Evolutionary conservation across 2,329 filamentous ascomycete genomes (phyloP).

Genomic region (Claviceps arundinis): DNA sequence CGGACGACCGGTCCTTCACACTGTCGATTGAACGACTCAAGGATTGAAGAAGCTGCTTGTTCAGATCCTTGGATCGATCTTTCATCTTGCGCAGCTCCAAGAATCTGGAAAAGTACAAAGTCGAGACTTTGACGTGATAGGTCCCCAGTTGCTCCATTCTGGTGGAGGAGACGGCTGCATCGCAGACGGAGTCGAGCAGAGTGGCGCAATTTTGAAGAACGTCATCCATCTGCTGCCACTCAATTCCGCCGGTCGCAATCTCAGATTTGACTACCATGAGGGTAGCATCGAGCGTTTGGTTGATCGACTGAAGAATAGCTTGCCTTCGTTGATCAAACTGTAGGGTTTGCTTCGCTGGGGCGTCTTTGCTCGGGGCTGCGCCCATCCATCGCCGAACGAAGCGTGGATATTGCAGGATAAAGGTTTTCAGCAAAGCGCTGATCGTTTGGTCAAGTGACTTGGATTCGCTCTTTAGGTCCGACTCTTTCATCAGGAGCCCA

Average conservation of each 20-base stretch:
- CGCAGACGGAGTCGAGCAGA: constrained; percentile 39
- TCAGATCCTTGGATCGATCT: constrained; percentile 22
- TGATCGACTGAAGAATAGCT: constrained; percentile 36
- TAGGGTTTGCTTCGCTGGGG: constrained; percentile 41
- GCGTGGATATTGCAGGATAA: constrained; percentile 45
- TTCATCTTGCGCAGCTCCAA: constrained; percentile 33
- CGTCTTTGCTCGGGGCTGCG: constrained; percentile 36
- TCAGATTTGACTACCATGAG: constrained; percentile 41
- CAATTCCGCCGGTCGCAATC: constrained; percentile 31
- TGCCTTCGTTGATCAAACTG: constrained; percentile 49
- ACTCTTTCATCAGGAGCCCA: constrained; percentile 26
- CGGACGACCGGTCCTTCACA: constrained; percentile 37
- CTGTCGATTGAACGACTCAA: constrained; percentile 52
- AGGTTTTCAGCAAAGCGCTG: constrained; percentile 33
- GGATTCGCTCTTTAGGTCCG: constrained; percentile 9
- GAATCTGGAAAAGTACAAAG: constrained; percentile 56
- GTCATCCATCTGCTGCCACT: constrained; percentile 44
- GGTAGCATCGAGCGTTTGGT: constrained; percentile 45
- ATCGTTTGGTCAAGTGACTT: constrained; percentile 12
- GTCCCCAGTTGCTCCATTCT: constrained; percentile 23
- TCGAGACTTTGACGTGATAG: constrained; percentile 54
- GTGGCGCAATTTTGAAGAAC: constrained; percentile 42
- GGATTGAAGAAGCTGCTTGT: constrained; percentile 36
- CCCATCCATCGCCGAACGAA: constrained; percentile 51
- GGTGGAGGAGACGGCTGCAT: constrained; percentile 18